phyloP scores from a whole-genome alignment of 169 alveolate genomes.

The Cryptosporidium felis region DNA sequence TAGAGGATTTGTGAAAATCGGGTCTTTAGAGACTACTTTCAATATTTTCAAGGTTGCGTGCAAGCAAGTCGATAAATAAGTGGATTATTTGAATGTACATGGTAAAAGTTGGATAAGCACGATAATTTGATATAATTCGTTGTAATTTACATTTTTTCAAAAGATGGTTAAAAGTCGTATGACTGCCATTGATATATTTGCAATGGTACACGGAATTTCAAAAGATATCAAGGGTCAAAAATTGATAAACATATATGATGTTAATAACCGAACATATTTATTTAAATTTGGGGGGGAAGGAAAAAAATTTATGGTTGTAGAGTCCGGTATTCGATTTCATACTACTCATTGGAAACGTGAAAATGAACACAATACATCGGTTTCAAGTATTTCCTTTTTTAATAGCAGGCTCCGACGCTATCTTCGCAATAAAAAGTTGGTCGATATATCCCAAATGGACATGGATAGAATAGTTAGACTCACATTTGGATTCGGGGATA shows the following conservation, averaged over 20 bases:
- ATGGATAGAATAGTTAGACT: conserved; percentile 91
- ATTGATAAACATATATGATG: conserved; percentile 79
- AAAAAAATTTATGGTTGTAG: conserved; percentile 56
- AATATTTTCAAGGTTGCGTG: conserved; percentile 26
- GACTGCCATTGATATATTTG: conserved; percentile 66
- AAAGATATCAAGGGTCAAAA: conserved; percentile 66
- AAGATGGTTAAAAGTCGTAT: conserved; percentile 71
- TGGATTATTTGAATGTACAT: conserved; percentile 53
- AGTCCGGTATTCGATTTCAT: conserved; percentile 82
- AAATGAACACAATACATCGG: conserved; percentile 73
- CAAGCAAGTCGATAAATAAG: conserved; percentile 21
- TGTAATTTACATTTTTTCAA: neutral
- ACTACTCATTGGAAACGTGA: conserved; percentile 79
- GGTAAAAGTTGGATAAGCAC: neutral
- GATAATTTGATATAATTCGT: neutral
- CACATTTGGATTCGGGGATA: conserved; percentile 91
- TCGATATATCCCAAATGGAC: conserved; percentile 83
- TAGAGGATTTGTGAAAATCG: neutral
- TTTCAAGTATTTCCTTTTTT: conserved; percentile 80
- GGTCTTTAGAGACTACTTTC: neutral
- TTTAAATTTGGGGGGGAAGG: conserved; percentile 76
- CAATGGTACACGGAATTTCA: conserved; percentile 64
- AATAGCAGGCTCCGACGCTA: conserved; percentile 83
- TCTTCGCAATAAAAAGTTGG: conserved; percentile 81
- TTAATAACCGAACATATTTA: conserved; percentile 78